Evolutionary conservation across 169 alveolate species (phyloP), one percentile per base, ranked within the genome.

Genomic region (Miamiensis avidus): DNA sequence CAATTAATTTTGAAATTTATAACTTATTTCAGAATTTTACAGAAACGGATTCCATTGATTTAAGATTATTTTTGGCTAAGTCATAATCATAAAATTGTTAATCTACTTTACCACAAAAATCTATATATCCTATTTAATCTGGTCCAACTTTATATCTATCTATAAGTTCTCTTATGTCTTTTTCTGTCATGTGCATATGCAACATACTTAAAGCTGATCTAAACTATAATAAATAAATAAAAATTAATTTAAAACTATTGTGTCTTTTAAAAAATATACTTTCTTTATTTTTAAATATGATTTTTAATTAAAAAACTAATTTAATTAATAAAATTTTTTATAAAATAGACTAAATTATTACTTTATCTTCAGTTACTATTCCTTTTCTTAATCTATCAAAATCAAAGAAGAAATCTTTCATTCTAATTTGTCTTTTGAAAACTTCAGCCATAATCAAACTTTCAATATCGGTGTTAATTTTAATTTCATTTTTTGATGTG

Each of bases 321-420:
- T 15, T 4, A n/a, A 73, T 27, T 15, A n/a, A 73, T 15, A 73
- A 73, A 29, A 89, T 76, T 78, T 93, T 91, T 29, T 89, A 89
- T 94, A 88, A 91, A 73, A 83, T 88, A 28, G 88, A 88, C 33
- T 91, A 91, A 69, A 88, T 90, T 83, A 91, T 75, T 86, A 95
- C 87, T 89, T 95, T 93, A 32, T 94, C 82, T 73, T 85, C 92
- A 32, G 96, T 93, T 31, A 95, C 93, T 32, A 83, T 83, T 25
- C 97, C 97, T 31, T 92, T 89, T 79, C 97, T 74, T 16, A 95
- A 87, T 83, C 94, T 91, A 87, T 95, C 97, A 76, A 93, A 95
- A 87, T 95, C 97, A 77, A 92, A 83, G 86, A 93, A 91, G 89
- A 95, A 95, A 84, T 95, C 97, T 75, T 88, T 89, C 27, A 95